Percentiles rank a stretch among this genome's conserved stretches.
These are phyloP conservation scores for Smallanthus sonchifolius DNA, from an alignment of 129 eudicot species.

Conservation along the genomic window DNA sequence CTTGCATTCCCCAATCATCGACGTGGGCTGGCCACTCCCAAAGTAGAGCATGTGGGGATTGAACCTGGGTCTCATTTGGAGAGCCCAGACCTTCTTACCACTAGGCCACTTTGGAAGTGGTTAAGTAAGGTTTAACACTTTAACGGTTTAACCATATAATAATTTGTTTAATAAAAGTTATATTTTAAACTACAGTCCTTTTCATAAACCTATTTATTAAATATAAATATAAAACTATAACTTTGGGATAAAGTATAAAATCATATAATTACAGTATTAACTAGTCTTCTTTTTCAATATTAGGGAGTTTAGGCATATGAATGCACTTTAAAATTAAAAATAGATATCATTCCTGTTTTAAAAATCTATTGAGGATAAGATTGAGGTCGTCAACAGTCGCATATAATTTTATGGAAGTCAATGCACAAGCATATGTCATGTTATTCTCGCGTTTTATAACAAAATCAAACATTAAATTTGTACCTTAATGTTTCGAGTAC, in stretches of 20 bases:
- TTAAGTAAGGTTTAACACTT: too few relatives aligned
- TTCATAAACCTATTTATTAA: background rate
- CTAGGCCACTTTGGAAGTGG: too few relatives aligned
- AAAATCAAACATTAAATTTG: slow-evolving; percentile 13
- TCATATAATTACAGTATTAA: background rate
- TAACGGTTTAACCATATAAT: too few relatives aligned
- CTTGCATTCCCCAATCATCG: too few relatives aligned
- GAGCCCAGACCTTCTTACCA: too few relatives aligned
- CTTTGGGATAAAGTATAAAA: background rate
- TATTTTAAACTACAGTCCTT: background rate
- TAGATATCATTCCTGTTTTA: background rate
- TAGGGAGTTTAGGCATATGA: background rate
- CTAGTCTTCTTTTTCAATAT: background rate
- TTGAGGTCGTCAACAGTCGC: background rate
- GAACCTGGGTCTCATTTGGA: too few relatives aligned
- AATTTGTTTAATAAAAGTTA: background rate
- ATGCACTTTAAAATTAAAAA: background rate
- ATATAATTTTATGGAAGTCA: slow-evolving; percentile 4
- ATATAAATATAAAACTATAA: background rate
- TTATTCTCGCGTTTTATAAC: slow-evolving; percentile 8
- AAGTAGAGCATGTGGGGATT: too few relatives aligned
- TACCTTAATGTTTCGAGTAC: background rate
- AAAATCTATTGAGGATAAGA: slow-evolving; percentile 11
- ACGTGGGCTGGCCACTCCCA: too few relatives aligned
- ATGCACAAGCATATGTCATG: slow-evolving; percentile 11